Percentiles rank a stretch among this genome's conserved stretches.
Conservation (phyloP, 306 rosid genomes). For the Carpinus viminea region DNA sequence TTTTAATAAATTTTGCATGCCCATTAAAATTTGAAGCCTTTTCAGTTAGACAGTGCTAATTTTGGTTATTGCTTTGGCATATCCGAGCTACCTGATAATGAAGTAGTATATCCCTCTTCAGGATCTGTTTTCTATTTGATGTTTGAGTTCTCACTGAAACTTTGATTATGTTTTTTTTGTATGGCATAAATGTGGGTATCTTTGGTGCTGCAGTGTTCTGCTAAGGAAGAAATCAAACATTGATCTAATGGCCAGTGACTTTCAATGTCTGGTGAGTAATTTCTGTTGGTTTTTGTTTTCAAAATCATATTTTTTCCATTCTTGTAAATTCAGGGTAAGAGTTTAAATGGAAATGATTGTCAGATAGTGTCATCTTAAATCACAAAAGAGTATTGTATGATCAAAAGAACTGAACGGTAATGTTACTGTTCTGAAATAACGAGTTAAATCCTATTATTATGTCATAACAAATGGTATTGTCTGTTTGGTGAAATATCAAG, state of each 20-base stretch:
- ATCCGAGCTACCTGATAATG: not conserved
- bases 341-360: not conserved
- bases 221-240: slow-evolving; percentile 59
- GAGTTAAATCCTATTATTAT: not conserved
- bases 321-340: not conserved
- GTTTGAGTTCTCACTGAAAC: not conserved
- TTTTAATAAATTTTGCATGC: not conserved
- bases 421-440: not conserved
- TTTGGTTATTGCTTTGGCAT: not conserved
- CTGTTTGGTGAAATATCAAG: not conserved
- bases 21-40: not conserved
- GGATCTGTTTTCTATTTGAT: not conserved
- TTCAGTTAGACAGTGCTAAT: not conserved
- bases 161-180: slow-evolving; percentile 4
- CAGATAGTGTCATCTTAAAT: not conserved
- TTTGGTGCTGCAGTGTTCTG: slow-evolving; percentile 58
- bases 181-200: not conserved
- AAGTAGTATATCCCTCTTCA: not conserved
- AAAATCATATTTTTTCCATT: not conserved
- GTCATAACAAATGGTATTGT: not conserved
- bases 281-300: not conserved
- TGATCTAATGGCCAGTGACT: slow-evolving; percentile 59
- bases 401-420: not conserved
- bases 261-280: slow-evolving; percentile 57
- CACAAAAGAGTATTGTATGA: not conserved